These are phyloP conservation scores for Scedosporium boydii DNA, from an alignment of 2,329 filamentous ascomycete genomes.

Conservation along the genomic window DNA sequence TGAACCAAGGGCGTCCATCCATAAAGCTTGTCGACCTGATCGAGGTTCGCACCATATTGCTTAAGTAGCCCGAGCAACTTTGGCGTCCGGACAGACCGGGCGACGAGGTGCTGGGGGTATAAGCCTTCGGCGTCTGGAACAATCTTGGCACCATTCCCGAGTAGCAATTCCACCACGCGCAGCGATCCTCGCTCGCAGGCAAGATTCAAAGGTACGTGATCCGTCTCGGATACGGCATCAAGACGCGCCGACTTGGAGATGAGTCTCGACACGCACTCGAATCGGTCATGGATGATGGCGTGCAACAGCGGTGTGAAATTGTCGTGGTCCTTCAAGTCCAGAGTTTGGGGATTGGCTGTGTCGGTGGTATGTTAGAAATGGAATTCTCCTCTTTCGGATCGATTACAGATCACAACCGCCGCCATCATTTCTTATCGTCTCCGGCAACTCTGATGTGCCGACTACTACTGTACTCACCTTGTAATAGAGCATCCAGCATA, in stretches of 20 bases:
- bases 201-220: slow-evolving; percentile 89
- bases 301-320: slow-evolving; percentile 96
- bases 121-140: slow-evolving; percentile 93
- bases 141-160: slow-evolving; percentile 71
- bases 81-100: slow-evolving; percentile 74
- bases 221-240: slow-evolving; percentile 74
- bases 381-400: neutral
- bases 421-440: neutral
- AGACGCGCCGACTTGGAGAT: slow-evolving; percentile 73
- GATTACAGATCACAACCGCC: neutral
- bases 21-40: slow-evolving; percentile 91
- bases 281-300: slow-evolving; percentile 79
- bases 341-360: slow-evolving; percentile 60
- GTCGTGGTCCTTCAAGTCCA: slow-evolving; percentile 87
- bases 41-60: slow-evolving; percentile 77
- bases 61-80: slow-evolving; percentile 72
- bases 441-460: neutral
- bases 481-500: slow-evolving; percentile 67
- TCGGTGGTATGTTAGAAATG: neutral
- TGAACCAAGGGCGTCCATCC: slow-evolving; percentile 97
- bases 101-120: slow-evolving; percentile 94
- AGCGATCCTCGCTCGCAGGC: slow-evolving; percentile 89
- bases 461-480: slow-evolving; percentile 32
- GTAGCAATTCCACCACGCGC: slow-evolving; percentile 72
- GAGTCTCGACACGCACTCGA: slow-evolving; percentile 70